Percentiles rank a stretch among this genome's conserved stretches.
Evolutionary conservation across 1,284 basidiomycete genomes (phyloP).

Genomic region (Pyrrhoderma lamaoense): DNA sequence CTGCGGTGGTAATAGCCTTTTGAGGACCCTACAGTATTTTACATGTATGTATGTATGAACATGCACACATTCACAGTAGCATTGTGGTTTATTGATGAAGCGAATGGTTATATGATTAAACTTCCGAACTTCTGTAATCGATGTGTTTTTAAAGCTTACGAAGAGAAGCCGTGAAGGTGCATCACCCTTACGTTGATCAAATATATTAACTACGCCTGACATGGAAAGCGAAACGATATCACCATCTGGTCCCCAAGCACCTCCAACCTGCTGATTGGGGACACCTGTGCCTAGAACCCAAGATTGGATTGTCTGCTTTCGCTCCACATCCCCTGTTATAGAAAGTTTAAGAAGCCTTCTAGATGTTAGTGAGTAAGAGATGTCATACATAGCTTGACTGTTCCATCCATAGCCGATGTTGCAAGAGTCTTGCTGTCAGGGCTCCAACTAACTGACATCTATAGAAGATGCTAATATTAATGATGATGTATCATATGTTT

Average conservation of each 20-base stretch:
- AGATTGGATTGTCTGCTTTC: slow-evolving; percentile 55
- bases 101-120: background rate
- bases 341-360: background rate
- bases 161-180: slow-evolving; percentile 57
- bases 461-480: background rate
- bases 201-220: slow-evolving; percentile 77
- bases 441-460: slow-evolving; percentile 79
- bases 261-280: slow-evolving; percentile 81
- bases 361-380: background rate
- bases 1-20: slow-evolving; percentile 68
- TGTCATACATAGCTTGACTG: slow-evolving; percentile 78
- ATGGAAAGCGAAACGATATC: slow-evolving; percentile 83
- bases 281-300: slow-evolving; percentile 71
- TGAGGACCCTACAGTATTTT: slow-evolving; percentile 67
- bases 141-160: slow-evolving; percentile 31
- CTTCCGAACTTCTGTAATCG: slow-evolving; percentile 1
- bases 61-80: background rate
- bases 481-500: background rate
- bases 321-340: slow-evolving; percentile 69
- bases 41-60: too few species aligned
- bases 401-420: slow-evolving; percentile 85
- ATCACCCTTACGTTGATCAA: slow-evolving; percentile 66
- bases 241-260: slow-evolving; percentile 68
- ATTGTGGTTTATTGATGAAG: background rate
- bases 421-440: slow-evolving; percentile 66